Base-by-base conservation (phyloP, 768 basidiomycete species). In the Pisolithus orientalis region DNA sequence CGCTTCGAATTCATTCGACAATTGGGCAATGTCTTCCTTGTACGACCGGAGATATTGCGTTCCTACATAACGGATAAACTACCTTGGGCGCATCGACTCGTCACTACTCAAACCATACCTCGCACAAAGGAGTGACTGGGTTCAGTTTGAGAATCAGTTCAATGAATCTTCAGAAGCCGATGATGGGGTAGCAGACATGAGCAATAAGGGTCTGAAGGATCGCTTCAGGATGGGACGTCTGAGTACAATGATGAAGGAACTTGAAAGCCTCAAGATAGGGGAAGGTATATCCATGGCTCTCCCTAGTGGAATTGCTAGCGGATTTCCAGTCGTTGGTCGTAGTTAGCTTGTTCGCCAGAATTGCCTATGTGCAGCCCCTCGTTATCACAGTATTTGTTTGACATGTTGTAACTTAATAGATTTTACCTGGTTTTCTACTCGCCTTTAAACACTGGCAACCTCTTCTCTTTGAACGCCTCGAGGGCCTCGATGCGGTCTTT, bases 1-100 rank as follows among this genome's bases (percentile, higher is more conserved):
- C 92, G 95, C 24, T 99, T 95, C 72, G 96, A 98, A 65, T 97
- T 98, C 73, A 85, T 98, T 56, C 87, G 94, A 39, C 94, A 98
- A 68, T 83, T 99, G 5, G 96, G 95, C 58, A 95, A 98, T 63
- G 80, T 94, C 57, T 99, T 97, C 78, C 87, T 98, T 57, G 90
- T 99, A 46, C 90, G 87, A 50, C 94, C 95, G 6, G 94, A 97
- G 57, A 90, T 94, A 53, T 79, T 99, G 58, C 90, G 88, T 59
- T 90, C 94, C 4, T 98, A 96, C 72, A 93, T 98, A 67, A 90
- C 87, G 9, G 94, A 96, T n/a, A 63, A 87, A 86, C 52, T 91
- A 93, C 67, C 84, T 99, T 13, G 93, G 93, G 8, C 81, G 92
- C 16, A 94, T 99, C 59, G 95, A 98, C 58, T 71, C 89, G 3